Percentiles rank a stretch among this genome's conserved stretches.
These are phyloP conservation scores for Fusarium verrucosum DNA, from an alignment of 2,329 filamentous ascomycete species.

Conservation along the genomic window DNA sequence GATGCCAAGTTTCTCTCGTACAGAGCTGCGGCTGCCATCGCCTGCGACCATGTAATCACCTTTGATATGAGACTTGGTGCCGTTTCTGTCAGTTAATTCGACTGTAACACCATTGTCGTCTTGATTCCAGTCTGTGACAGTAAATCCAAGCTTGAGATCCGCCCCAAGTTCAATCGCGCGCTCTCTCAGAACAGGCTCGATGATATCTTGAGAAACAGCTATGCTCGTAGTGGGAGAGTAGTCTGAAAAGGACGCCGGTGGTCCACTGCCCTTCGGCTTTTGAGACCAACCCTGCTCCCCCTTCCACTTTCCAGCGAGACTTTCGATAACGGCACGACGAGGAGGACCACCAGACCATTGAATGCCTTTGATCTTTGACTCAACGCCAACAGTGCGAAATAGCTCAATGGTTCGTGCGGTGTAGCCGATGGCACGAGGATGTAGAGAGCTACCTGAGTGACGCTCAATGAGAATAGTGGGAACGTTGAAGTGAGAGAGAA, in stretches of 20 bases:
- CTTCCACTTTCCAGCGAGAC: conserved; percentile 36
- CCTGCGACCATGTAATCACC: conserved; percentile 52
- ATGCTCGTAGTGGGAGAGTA: conserved; percentile 39
- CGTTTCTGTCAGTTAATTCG: neutral
- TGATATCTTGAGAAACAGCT: conserved; percentile 50
- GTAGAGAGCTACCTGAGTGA: conserved; percentile 47
- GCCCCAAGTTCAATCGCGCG: conserved; percentile 47
- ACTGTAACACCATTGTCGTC: conserved; percentile 20
- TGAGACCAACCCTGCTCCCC: conserved; percentile 36
- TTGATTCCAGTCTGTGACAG: conserved; percentile 44
- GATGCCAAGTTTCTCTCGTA: conserved; percentile 44
- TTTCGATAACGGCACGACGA: conserved; percentile 37
- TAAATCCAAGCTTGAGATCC: conserved; percentile 49
- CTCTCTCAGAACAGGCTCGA: conserved; percentile 52
- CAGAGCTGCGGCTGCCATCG: conserved; percentile 48
- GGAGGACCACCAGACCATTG: conserved; percentile 33
- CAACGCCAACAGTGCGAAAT: conserved; percentile 43
- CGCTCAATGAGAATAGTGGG: conserved; percentile 51
- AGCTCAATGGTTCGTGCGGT: conserved; percentile 53
- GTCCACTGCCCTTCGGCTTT: neutral
- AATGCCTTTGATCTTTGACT: conserved; percentile 17
- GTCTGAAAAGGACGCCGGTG: rapidly evolving
- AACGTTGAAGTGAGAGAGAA: conserved; percentile 47
- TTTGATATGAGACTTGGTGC: conserved; percentile 33
- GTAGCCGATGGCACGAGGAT: conserved; percentile 51